Base-by-base conservation (phyloP, 257 asterid species). In the Rauvolfia tetraphylla region DNA sequence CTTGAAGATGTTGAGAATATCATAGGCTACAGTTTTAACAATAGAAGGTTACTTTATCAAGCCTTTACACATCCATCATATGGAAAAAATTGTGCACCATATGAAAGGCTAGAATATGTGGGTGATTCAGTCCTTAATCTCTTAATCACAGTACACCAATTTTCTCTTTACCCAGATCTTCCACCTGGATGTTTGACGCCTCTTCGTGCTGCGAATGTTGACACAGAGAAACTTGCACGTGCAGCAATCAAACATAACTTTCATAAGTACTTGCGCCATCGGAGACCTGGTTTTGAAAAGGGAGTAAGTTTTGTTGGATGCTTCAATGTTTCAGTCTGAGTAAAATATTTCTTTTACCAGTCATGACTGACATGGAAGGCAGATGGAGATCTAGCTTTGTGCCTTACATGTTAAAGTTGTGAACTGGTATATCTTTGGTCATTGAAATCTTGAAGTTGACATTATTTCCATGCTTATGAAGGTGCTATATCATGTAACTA, bases 181-280 rank as follows among this genome's bases (percentile, higher is more conserved):
- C 88, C 90, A 33, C 97, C 98, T 1, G 97, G 98, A 41, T 25
- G 74, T 49, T 84, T 93, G 86, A 83, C 96, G 1, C 93, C 93
- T 59, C 92, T 91, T 72, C 96, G 93, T 75, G 96, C 98, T 62
- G 96, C 97, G 71, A 93, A 93, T 87, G 92, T 93, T 80, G 98
- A 91, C 86, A 90, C 96, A 1, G 96, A 93, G 89, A 93, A 90
- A 86, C 98, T 93, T 83, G 96, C 97, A 20, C 93, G 95, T 49
- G 95, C 83, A 31, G 97, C 97, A 57, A 80, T 93, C 44, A 86
- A 79, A 68, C 92, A 88, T 84, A 81, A 85, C 66, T 86, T 93
- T 72, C 92, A 91, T 72, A 86, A 83, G 77, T 91, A 87, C 72
- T 81, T 91, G 59, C 96, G 82, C 49, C 89, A 87, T 42, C 85